These are phyloP conservation scores for Saccharomycopsis sp. DNA, from an alignment of 805 yeast species.

Conservation along the genomic window DNA sequence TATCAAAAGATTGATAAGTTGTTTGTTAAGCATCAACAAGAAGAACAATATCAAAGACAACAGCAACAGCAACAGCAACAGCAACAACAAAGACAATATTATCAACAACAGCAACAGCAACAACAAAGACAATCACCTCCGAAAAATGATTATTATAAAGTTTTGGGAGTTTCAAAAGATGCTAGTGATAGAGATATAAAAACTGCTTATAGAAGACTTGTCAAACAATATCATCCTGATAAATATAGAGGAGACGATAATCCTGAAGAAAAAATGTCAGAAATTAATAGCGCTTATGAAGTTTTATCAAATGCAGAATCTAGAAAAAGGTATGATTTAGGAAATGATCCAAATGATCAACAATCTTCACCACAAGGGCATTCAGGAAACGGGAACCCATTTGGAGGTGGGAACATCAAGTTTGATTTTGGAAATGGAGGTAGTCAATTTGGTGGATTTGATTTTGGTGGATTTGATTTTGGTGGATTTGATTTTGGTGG, in stretches of 20 bases:
- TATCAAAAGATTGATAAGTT: conserved; percentile 25
- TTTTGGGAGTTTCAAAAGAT: conserved; percentile 52
- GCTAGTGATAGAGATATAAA: conserved; percentile 69
- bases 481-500: conserved; percentile 15
- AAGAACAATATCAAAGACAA: conserved; percentile 34
- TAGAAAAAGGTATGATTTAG: conserved; percentile 54
- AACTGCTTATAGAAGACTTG: conserved; percentile 68
- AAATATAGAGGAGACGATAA: conserved; percentile 66
- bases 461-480: conserved; percentile 1
- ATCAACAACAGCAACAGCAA: conserved; percentile 27
- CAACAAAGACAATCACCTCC: conserved; percentile 23
- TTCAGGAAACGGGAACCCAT: conserved; percentile 1
- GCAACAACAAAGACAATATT: conserved; percentile 29
- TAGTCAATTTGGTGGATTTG: conserved; percentile 2
- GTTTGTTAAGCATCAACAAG: conserved; percentile 29
- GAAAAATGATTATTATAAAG: conserved; percentile 68
- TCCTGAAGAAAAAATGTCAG: conserved; percentile 79
- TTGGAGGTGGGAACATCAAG: conserved; percentile 1
- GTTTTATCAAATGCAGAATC: conserved; percentile 58
- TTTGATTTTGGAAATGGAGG: conserved; percentile 6
- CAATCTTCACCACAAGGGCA: conserved; percentile 1
- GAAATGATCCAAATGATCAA: conserved; percentile 41
- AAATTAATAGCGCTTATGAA: conserved; percentile 88
- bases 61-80: conserved; percentile 36
- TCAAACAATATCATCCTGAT: conserved; percentile 86